Evolutionary conservation across 139 green algal genomes (phyloP).

Genomic region (Tetraselmis striata): DNA sequence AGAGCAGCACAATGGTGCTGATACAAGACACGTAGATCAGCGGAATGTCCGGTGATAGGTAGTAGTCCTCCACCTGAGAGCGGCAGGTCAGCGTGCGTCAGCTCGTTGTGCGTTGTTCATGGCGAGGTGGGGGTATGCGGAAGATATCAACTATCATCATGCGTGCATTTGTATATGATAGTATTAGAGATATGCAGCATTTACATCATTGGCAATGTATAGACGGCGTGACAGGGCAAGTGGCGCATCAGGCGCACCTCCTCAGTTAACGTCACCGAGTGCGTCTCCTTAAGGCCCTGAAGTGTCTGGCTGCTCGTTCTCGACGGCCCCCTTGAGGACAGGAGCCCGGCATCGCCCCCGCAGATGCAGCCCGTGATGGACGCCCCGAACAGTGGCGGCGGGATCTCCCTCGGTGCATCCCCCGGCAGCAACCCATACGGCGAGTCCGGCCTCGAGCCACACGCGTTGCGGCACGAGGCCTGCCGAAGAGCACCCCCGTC

Average conservation of each 20-base stretch:
- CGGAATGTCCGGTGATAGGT: background rate
- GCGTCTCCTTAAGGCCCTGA: too few relatives aligned
- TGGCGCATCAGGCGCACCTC: background rate
- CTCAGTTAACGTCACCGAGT: too few relatives aligned
- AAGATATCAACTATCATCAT: too few relatives aligned
- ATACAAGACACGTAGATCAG: slow-evolving; percentile 1
- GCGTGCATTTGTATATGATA: too few relatives aligned
- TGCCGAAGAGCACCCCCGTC: background rate
- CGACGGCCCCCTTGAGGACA: too few relatives aligned
- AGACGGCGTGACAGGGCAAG: background rate
- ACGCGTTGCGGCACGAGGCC: background rate
- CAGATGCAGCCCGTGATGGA: too few relatives aligned
- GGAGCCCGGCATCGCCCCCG: background rate
- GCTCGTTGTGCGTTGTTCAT: too few relatives aligned
- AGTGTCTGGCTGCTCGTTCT: too few relatives aligned
- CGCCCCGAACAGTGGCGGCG: background rate
- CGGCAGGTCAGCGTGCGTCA: background rate
- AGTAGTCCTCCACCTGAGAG: background rate
- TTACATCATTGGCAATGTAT: background rate
- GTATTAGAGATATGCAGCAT: background rate
- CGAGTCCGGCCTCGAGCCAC: background rate
- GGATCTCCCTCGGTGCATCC: background rate
- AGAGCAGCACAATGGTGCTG: background rate
- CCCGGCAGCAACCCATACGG: background rate
- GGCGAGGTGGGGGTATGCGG: too few relatives aligned